A percentile compares a stretch with the other conserved stretches of the same genome.
Conservation (phyloP, 345 rosid genomes). For the Euclidium syriacum region DNA sequence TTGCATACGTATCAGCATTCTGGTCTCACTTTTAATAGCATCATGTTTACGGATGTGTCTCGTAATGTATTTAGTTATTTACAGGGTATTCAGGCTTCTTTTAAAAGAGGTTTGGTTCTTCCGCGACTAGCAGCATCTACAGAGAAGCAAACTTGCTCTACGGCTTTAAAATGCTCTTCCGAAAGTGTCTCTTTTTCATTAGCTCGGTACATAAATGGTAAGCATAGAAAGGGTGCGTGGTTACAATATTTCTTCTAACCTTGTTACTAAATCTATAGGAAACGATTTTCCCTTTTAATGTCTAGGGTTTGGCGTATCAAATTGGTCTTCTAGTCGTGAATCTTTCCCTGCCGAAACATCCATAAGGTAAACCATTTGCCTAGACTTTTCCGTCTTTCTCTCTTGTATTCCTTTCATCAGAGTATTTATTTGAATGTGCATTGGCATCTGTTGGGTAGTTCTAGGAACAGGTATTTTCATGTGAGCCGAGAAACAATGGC, state of each 20-base stretch:
- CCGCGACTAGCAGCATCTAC: conserved; percentile 21
- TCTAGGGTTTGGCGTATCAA: conserved; percentile 17
- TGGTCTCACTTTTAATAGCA: neutral
- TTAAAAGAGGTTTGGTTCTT: conserved; percentile 34
- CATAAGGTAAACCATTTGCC: conserved; percentile 20
- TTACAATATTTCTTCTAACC: neutral
- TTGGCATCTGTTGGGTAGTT: neutral
- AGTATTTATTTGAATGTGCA: neutral
- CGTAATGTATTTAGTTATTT: neutral
- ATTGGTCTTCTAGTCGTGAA: neutral
- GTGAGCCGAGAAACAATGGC: conserved; percentile 48
- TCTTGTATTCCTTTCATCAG: neutral
- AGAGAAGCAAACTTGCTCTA: conserved; percentile 26
- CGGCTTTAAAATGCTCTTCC: conserved; percentile 2
- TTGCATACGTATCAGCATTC: neutral
- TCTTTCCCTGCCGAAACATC: conserved; percentile 8
- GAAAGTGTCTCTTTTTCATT: conserved; percentile 30
- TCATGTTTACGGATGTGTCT: conserved; percentile 7
- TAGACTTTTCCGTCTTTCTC: neutral
- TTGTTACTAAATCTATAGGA: neutral
- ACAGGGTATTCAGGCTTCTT: conserved; percentile 44
- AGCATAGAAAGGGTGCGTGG: neutral
- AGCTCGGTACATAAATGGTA: conserved; percentile 35
- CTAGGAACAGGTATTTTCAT: conserved; percentile 52
- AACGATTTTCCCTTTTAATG: neutral